phyloP scores from a whole-genome alignment of 2,329 filamentous ascomycete species.

The Alternaria sp. region DNA sequence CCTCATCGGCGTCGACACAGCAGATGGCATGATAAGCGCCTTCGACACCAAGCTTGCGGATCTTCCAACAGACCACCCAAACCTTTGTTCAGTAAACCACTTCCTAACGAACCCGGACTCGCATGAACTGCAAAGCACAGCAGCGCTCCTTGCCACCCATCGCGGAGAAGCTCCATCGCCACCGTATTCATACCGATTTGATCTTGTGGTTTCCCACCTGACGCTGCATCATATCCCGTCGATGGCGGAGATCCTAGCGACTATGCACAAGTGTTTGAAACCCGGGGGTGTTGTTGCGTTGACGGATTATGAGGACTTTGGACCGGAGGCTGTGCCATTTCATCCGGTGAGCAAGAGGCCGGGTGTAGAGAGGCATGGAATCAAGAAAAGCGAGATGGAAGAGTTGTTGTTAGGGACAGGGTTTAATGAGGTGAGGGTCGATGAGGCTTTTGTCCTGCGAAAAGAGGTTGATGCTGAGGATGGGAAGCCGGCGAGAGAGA shows the following conservation, averaged over 20 bases:
- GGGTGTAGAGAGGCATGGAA: constrained; percentile 63
- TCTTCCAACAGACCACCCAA: constrained; percentile 34
- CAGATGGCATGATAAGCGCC: constrained; percentile 62
- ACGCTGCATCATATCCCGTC: constrained; percentile 63
- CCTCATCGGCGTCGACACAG: constrained; percentile 61
- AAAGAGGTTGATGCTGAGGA: constrained; percentile 58
- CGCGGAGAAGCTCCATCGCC: constrained; percentile 29
- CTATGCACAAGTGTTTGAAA: constrained; percentile 56
- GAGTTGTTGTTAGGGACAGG: constrained; percentile 55
- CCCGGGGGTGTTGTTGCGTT: constrained; percentile 58
- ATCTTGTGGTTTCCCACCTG: constrained; percentile 61
- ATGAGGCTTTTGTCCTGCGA: constrained; percentile 56
- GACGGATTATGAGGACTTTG: constrained; percentile 66
- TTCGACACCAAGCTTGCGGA: constrained; percentile 54
- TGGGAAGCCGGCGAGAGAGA: constrained; percentile 51
- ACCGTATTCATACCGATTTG: constrained; percentile 50
- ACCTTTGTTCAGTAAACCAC: constrained; percentile 56
- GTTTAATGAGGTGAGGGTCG: constrained; percentile 57
- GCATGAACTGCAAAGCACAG: constrained; percentile 34
- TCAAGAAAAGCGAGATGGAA: constrained; percentile 51
- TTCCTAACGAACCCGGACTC: constrained; percentile 60
- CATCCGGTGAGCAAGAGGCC: constrained; percentile 60
- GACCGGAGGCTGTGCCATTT: constrained; percentile 58
- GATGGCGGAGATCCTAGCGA: constrained; percentile 52
- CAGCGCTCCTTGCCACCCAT: constrained; percentile 45